These are phyloP conservation scores for Rugonectria rugulosa DNA, from an alignment of 2,329 filamentous ascomycete genomes.

Conservation along the genomic window DNA sequence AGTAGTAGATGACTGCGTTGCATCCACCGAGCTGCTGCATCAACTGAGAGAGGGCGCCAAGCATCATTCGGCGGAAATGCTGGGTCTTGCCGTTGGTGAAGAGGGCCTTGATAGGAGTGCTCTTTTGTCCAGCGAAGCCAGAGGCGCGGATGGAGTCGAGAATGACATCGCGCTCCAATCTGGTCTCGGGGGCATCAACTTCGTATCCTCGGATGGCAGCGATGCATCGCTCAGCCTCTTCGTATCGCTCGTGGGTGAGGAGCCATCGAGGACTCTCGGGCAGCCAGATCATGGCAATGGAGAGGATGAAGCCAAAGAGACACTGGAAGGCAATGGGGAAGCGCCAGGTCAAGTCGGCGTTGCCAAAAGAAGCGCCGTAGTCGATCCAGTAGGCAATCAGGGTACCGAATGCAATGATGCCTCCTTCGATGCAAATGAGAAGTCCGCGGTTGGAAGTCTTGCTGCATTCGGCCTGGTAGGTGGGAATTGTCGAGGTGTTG, in stretches of 20 bases:
- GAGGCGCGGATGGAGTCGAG: constrained; percentile 59
- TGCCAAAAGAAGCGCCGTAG: constrained; percentile 52
- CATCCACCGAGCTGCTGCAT: constrained; percentile 69
- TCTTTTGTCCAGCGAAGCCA: constrained; percentile 53
- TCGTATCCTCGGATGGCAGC: constrained; percentile 47
- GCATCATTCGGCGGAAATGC: constrained; percentile 69
- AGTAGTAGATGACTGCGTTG: constrained; percentile 69
- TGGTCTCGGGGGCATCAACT: constrained; percentile 63
- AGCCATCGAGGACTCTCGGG: constrained; percentile 57
- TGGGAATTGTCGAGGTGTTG: constrained; percentile 60
- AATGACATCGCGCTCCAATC: constrained; percentile 64
- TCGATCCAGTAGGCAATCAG: constrained; percentile 55
- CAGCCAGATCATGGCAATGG: constrained; percentile 52
- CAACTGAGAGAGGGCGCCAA: constrained; percentile 65
- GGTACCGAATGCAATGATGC: constrained; percentile 51
- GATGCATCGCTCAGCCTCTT: constrained; percentile 46
- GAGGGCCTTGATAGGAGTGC: constrained; percentile 59
- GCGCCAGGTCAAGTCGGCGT: constrained; percentile 57
- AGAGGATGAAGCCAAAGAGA: constrained; percentile 52
- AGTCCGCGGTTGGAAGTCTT: constrained; percentile 60
- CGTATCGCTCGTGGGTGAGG: constrained; percentile 56
- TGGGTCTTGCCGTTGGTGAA: constrained; percentile 70
- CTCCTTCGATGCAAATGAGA: constrained; percentile 59
- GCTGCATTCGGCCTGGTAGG: constrained; percentile 64
- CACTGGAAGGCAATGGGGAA: constrained; percentile 58